phyloP scores from a whole-genome alignment of 352 stramenopile species.

The Pythium rhizo-oryzae region DNA sequence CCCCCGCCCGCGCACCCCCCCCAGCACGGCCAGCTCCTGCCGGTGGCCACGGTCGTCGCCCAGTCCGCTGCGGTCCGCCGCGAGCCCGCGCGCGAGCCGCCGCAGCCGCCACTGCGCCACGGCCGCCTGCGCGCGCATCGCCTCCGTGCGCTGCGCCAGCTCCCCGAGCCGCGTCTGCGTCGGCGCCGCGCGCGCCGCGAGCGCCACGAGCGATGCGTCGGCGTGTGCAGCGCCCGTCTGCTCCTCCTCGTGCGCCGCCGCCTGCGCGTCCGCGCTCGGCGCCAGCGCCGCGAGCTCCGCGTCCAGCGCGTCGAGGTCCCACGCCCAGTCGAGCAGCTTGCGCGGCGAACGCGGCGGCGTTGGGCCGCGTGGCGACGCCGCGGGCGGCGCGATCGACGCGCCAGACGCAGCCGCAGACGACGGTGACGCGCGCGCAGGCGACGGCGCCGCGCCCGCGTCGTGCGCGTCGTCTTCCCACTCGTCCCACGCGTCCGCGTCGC shows the following conservation, averaged over 20 bases:
- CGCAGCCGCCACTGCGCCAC: slow-evolving; percentile 48
- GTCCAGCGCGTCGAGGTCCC: slow-evolving; percentile 45
- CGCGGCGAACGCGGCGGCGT: neutral
- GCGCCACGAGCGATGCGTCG: neutral
- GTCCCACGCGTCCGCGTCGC: slow-evolving; percentile 37
- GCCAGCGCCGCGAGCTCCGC: slow-evolving; percentile 17
- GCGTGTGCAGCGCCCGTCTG: no score
- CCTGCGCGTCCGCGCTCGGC: slow-evolving; percentile 1
- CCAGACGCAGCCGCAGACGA: neutral
- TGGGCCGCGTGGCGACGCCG: neutral
- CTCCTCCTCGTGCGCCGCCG: no score
- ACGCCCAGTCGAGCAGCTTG: slow-evolving; percentile 32
- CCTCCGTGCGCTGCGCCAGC: slow-evolving; percentile 20
- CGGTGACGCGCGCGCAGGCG: neutral
- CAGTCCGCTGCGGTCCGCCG: no score
- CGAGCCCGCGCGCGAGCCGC: slow-evolving; percentile 32
- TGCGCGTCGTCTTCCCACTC: slow-evolving; percentile 48
- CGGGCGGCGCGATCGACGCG: neutral
- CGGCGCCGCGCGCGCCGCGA: slow-evolving; percentile 19
- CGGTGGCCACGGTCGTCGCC: no score
- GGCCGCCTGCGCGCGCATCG: slow-evolving; percentile 39
- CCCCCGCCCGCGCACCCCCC: no score
- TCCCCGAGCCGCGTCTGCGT: slow-evolving; percentile 1
- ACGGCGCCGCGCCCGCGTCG: no score
- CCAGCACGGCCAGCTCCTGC: no score